Percentiles rank a stretch among this genome's conserved stretches.
These are phyloP conservation scores for Scheffersomyces quercinus DNA, from an alignment of 1,139 yeast species.

Conservation along the genomic window DNA sequence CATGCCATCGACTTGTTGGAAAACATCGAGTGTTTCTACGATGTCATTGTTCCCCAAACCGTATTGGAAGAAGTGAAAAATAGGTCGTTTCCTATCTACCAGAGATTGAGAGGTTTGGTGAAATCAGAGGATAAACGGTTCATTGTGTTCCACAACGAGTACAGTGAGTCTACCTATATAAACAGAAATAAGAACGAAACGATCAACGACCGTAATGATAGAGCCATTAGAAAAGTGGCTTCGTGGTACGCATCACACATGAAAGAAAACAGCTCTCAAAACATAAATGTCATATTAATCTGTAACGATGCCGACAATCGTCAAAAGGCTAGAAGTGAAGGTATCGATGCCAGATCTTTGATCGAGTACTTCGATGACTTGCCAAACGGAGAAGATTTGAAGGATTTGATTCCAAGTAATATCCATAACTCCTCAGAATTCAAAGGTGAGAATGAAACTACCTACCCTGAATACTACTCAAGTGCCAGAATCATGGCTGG, in stretches of 20 bases:
- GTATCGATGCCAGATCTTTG: slow-evolving; percentile 57
- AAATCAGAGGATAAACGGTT: slow-evolving; percentile 82
- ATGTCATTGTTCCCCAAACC: slow-evolving; percentile 90
- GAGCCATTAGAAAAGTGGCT: slow-evolving; percentile 80
- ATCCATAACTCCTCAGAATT: slow-evolving; percentile 21
- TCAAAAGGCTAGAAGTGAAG: slow-evolving; percentile 55
- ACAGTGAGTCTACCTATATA: slow-evolving; percentile 68
- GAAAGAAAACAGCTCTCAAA: slow-evolving; percentile 29
- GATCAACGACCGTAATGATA: slow-evolving; percentile 88
- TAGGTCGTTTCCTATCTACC: slow-evolving; percentile 83
- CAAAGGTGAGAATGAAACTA: slow-evolving; percentile 44
- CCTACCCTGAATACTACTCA: slow-evolving; percentile 77
- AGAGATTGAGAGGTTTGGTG: slow-evolving; percentile 75
- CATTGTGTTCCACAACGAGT: slow-evolving; percentile 92
- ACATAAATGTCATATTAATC: slow-evolving; percentile 60
- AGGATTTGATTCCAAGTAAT: slow-evolving; percentile 74
- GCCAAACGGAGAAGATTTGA: slow-evolving; percentile 73
- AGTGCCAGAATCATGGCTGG: slow-evolving; percentile 89
- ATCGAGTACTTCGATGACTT: slow-evolving; percentile 67
- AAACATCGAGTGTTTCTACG: slow-evolving; percentile 72
- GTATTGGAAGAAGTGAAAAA: slow-evolving; percentile 92
- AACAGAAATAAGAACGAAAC: slow-evolving; percentile 65
- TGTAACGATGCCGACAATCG: slow-evolving; percentile 78
- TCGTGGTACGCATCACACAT: slow-evolving; percentile 75
- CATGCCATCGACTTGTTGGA: slow-evolving; percentile 91